Conservation (phyloP, 192 early-diverging fungal genomes). For the Helicostylum pulchrum region DNA sequence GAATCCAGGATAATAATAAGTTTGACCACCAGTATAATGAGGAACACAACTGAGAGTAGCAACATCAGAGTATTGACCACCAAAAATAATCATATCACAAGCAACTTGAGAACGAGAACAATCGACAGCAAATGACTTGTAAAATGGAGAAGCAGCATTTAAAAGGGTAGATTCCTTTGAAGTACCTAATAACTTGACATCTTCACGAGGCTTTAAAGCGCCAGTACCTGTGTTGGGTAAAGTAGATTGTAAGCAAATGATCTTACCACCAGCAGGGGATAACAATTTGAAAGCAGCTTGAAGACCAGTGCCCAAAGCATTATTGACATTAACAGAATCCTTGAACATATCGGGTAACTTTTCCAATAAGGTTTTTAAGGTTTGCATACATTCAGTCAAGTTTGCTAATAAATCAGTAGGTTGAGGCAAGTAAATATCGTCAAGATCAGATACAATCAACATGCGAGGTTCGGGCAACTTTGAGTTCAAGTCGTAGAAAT, state of each 20-base stretch:
- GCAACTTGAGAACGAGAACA: constrained; percentile 87
- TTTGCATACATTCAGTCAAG: constrained; percentile 74
- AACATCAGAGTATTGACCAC: constrained; percentile 79
- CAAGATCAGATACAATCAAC: constrained; percentile 88
- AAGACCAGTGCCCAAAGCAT: constrained; percentile 79
- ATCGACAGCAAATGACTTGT: constrained; percentile 89
- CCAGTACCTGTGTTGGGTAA: constrained; percentile 84
- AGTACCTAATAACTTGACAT: constrained; percentile 84
- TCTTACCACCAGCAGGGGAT: constrained; percentile 86
- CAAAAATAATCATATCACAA: constrained; percentile 87
- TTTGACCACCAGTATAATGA: constrained; percentile 86
- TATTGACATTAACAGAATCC: constrained; percentile 74
- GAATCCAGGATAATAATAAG: constrained; percentile 88
- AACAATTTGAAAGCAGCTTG: constrained; percentile 80
- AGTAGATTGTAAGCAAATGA: constrained; percentile 75
- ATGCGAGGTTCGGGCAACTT: constrained; percentile 84
- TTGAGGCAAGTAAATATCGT: constrained; percentile 85
- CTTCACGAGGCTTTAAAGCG: constrained; percentile 77
- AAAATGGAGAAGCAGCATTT: constrained; percentile 81
- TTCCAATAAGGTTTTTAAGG: constrained; percentile 70
- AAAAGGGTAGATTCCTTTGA: constrained; percentile 85
- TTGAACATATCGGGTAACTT: constrained; percentile 83
- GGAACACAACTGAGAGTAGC: constrained; percentile 83
- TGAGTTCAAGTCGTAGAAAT: constrained; percentile 87
- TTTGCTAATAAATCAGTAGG: constrained; percentile 89